Conservation (phyloP, 169 alveolate genomes). For the Plasmodium fragile region DNA sequence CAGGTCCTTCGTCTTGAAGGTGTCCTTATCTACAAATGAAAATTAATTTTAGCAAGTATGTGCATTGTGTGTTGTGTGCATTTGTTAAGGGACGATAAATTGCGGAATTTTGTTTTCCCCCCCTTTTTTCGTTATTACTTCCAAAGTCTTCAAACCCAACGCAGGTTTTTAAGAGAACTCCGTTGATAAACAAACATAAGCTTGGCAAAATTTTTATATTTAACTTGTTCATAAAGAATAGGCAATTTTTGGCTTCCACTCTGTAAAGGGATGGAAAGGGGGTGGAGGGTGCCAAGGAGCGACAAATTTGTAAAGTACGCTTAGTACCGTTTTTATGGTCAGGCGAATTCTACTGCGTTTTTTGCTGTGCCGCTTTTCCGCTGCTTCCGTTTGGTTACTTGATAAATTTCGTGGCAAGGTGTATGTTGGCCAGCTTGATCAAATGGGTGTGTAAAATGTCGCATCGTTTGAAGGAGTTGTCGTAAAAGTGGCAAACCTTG, state of each 20-base stretch:
- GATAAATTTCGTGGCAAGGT: conserved; percentile 50
- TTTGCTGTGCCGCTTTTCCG: background rate
- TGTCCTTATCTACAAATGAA: conserved; percentile 38
- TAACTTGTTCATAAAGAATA: conserved; percentile 64
- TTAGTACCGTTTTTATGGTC: background rate
- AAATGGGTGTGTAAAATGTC: conserved; percentile 66
- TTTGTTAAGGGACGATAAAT: background rate
- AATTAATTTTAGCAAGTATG: background rate
- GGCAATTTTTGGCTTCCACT: conserved; percentile 73
- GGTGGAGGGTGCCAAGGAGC: background rate
- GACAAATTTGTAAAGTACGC: background rate
- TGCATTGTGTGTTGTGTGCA: background rate
- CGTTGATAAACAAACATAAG: conserved; percentile 71
- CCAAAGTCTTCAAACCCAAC: conserved; percentile 76
- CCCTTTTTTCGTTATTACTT: conserved; percentile 10
- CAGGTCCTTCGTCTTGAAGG: conserved; percentile 65
- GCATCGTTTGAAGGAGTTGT: conserved; percentile 54
- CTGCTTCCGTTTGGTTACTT: conserved; percentile 19
- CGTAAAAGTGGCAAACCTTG: conserved; percentile 74
- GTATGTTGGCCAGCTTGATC: conserved; percentile 62
- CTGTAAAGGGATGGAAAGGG: background rate
- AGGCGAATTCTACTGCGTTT: background rate
- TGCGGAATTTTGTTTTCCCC: background rate
- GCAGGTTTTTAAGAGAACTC: conserved; percentile 49
- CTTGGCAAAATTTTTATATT: conserved; percentile 54